Evolutionary conservation across 768 basidiomycete genomes (phyloP).

Genomic region (Amanita jacksonii): DNA sequence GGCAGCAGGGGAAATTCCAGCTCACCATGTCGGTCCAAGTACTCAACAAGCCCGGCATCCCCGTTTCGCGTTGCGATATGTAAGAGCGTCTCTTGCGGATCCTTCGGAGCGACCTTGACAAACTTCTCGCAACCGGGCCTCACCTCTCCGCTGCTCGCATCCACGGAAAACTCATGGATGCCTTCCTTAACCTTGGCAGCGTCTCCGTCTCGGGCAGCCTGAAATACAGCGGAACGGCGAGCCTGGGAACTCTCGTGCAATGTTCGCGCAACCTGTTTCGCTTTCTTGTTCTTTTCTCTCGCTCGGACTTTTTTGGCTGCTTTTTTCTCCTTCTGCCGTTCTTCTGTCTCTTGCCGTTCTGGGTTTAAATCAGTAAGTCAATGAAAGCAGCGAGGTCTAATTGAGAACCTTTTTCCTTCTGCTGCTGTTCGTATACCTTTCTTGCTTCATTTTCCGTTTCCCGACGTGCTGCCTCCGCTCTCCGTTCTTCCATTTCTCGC

Average conservation of each 20-base stretch:
- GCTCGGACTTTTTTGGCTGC: constrained; percentile 49
- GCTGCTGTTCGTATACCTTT: constrained; percentile 33
- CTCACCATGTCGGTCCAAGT: constrained; percentile 68
- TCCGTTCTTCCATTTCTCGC: constrained; percentile 45
- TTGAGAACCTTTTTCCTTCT: constrained; percentile 34
- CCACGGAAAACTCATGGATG: constrained; percentile 61
- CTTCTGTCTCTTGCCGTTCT: constrained; percentile 49
- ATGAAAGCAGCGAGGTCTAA: not conserved
- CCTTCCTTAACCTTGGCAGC: constrained; percentile 47
- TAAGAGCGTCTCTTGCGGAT: constrained; percentile 57
- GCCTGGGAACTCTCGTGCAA: constrained; percentile 43
- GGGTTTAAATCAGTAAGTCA: constrained; percentile 10
- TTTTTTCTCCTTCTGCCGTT: constrained; percentile 44
- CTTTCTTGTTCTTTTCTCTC: constrained; percentile 36
- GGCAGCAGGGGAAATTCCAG: too few species aligned
- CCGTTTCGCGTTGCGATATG: constrained; percentile 56
- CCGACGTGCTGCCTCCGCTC: constrained; percentile 43
- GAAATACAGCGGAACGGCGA: constrained; percentile 52
- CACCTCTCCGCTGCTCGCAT: constrained; percentile 64
- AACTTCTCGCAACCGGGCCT: constrained; percentile 46
- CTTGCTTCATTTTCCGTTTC: constrained; percentile 38
- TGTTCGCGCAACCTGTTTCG: constrained; percentile 37
- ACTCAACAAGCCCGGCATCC: constrained; percentile 48
- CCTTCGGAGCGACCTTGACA: constrained; percentile 33
- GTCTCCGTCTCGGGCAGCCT: constrained; percentile 51